phyloP scores from a whole-genome alignment of 1,284 basidiomycete species.

The Sanghuangporus weigelae region DNA sequence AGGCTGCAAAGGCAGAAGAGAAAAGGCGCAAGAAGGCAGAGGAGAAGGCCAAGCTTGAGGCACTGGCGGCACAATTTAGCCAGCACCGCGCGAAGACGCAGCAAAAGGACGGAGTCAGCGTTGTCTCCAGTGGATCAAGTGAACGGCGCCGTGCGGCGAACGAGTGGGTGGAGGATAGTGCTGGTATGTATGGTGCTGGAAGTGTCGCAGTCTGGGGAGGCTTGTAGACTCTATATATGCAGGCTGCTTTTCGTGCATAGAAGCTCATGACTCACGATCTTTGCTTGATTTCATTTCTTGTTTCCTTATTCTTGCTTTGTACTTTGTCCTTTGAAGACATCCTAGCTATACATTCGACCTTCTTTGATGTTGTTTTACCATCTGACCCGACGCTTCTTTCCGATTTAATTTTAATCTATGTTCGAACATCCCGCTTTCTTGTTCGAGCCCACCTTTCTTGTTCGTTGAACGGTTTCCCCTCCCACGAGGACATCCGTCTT shows the following conservation, averaged over 20 bases:
- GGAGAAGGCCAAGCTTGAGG: constrained; percentile 34
- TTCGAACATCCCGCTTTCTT: background rate
- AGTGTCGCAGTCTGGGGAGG: constrained; percentile 8
- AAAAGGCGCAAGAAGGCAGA: constrained; percentile 44
- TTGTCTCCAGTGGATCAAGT: background rate
- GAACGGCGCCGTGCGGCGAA: constrained; percentile 12
- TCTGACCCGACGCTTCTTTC: background rate
- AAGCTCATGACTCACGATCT: background rate
- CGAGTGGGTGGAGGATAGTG: constrained; percentile 16
- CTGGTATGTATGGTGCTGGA: constrained; percentile 14
- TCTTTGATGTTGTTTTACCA: background rate
- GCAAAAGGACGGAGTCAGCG: constrained; percentile 18
- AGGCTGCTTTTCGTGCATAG: background rate
- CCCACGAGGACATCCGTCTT: background rate
- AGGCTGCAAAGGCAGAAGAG: constrained; percentile 36
- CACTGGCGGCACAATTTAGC: constrained; percentile 39
- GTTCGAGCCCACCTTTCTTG: background rate
- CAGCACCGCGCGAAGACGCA: constrained; percentile 28
- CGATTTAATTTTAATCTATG: background rate
- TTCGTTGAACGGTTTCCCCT: background rate
- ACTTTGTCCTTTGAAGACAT: background rate
- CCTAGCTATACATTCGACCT: background rate
- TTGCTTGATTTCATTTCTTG: background rate
- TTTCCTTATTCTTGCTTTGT: background rate
- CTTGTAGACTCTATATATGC: background rate